Evolutionary conservation across 345 rosid genomes (phyloP), one percentile per base, ranked within the genome.

Genomic region (Erucastrum elatum): DNA sequence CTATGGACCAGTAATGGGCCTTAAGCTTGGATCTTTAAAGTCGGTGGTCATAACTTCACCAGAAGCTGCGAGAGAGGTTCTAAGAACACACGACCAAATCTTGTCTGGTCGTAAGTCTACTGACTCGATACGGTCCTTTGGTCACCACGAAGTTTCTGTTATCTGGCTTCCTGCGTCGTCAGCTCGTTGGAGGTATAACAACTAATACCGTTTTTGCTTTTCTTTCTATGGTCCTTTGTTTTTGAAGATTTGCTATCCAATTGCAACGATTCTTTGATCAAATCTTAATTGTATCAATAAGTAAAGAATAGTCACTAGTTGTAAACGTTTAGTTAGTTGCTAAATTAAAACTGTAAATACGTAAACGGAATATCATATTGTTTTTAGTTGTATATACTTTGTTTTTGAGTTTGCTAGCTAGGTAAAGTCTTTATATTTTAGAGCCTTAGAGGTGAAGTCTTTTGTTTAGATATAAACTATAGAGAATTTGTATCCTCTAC

Each of bases 1-100:
- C 0, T 74, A 85, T 34, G 91, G 88, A 68, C 89, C 87, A 3
- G 65, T 88, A 21, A 86, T 86, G 81, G 75, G 71, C 60, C 83
- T 86, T 35, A 75, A 75, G 46, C 68, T 80, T 64, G 83, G 83
- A 30, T 29, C 9, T 70, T 26, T 80, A 31, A 80, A 64, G 4
- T 21, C 76, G 11, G 76, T 80, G 72, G 64, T 80, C 55, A 62
- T 80, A 35, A 1, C 83, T 31, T 80, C 83, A 64, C 73, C 64
- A 15, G 63, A 75, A 3, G 83, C 68, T 49, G 80, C 79, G 6
- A 70, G 34, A 75, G 83, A 80, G 60, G 72, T 69, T 17, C 35
- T 80, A 3, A 78, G 75, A 27, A 82, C 82, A 8, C 81, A 86
- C 13, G 88, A 86, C 35, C 80, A 75, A 41, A 30, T 75, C 44